Base-by-base conservation (phyloP, 1,284 basidiomycete species). In the Termitomyces sp. region DNA sequence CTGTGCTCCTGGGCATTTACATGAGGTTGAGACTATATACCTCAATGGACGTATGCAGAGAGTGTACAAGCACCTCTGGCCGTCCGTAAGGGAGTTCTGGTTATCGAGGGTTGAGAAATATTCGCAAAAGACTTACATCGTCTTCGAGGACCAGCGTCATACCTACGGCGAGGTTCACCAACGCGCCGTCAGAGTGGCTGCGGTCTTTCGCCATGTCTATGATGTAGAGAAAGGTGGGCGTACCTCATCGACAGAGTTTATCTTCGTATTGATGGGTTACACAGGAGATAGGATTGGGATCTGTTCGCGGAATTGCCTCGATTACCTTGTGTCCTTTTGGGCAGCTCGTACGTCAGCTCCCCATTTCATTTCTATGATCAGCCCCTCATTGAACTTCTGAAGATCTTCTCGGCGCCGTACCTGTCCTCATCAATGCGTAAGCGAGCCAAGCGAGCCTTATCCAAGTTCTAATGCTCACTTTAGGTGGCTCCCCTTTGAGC, bases 261-360 rank as follows among this genome's bases (percentile, higher is more conserved):
- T 36, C 28, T 47, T 38, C 31, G 52, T 52, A 30, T 19, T 38
- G 47, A 50, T 50, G 34, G 34, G 7, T 38, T 52, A 30, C 34
- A 12, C 56, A 73, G 85, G 86, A 24, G 84, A 78, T 62, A 68
- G 83, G 64, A 76, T 89, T 42, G 83, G 76, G 2, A 81, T 89
- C 48, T 79, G 80, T 52, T 82, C 80, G 46, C 78, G 83, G 50
- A 89, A 89, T 64, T 78, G 77, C 54, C 79, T 77, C 13, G 77
- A 82, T 55, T 83, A 76, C 64, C 67, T 85, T 46, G 70, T 78
- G 50, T 66, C 73, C 19, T 87, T 82, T 61, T 86, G 79, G 79
- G 85, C 83, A 1, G 76, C 75, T 63, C 80, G 75, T 78, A 66
- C 54, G 72, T 66, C 54, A 54, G 44, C 39, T 52, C 51, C 51